Base-by-base conservation (phyloP, 768 basidiomycete species). In the Auricularia sp. region DNA sequence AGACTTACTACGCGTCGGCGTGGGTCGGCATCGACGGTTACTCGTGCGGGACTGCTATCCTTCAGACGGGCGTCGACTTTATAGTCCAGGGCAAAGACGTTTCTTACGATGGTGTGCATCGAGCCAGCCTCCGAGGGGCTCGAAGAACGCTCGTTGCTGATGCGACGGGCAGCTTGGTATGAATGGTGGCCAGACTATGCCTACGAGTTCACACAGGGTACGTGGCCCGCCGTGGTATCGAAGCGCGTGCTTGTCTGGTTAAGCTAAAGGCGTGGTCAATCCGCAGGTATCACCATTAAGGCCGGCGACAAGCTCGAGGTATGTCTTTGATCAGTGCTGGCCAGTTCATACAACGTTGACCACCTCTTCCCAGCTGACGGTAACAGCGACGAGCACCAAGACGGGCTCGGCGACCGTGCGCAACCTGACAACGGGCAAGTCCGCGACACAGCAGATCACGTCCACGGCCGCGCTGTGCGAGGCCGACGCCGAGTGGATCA, bases 1-100 rank as follows among this genome's bases (percentile, higher is more conserved):
- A 69, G 63, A 65, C 66, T 13, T 67, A 73, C 68, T 69, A 75
- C 8, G 72, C 74, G 0, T 73, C 76, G 21, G 74, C 74, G 3
- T 77, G 75, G 75, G 75, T 77, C 63, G 75, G 76, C 44, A 75
- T 76, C 62, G 75, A 76, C 65, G 76, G 76, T 39, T 73, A 74
- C 70, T 74, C 76, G 35, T 77, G 76, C 65, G 70, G 68, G 3
- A 72, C 42, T 45, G 74, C 75, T n/a, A 76, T 77, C 66, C 71
- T 76, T 54, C 76, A 77, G 66, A 76, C 76, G 29, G 76, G 76
- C 14, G 66, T 75, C 36, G 75, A 75, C 69, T 74, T 77, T 70
- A 76, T 68, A 24, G 64, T 74, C 63, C 45, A 59, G 61, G 68
- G 69, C 62, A 62, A 65, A 24, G n/a, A 47, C 16, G 69, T 71